These are phyloP conservation scores for Cephalotrichum gorgonifer DNA, from an alignment of 2,329 filamentous ascomycete species.

Conservation along the genomic window DNA sequence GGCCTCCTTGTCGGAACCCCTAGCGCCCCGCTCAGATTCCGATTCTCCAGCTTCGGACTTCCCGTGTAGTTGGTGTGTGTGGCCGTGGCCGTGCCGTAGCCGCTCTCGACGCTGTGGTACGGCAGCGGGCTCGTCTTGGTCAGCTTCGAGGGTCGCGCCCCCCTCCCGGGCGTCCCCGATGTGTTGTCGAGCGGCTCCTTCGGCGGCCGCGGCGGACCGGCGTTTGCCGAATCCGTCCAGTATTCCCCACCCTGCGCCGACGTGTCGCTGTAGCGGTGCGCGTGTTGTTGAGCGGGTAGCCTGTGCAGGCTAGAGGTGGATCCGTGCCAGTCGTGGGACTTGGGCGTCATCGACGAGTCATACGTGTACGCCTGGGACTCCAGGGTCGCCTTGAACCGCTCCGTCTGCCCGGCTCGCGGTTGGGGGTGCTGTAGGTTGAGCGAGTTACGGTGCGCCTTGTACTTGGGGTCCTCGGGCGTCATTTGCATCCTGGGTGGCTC, in stretches of 20 bases:
- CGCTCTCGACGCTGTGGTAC: constrained; percentile 45
- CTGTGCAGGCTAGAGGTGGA: constrained; percentile 49
- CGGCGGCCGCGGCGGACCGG: constrained; percentile 46
- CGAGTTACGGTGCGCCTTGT: constrained; percentile 72
- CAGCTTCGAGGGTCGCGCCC: constrained; percentile 37
- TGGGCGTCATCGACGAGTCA: constrained; percentile 48
- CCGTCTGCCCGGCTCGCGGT: constrained; percentile 61
- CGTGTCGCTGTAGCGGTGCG: constrained; percentile 34
- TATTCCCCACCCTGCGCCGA: constrained; percentile 26
- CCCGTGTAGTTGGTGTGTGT: constrained; percentile 37
- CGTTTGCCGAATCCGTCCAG: constrained; percentile 30
- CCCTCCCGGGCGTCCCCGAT: constrained; percentile 33
- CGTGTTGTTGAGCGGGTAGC: constrained; percentile 31
- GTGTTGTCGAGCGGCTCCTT: constrained; percentile 48
- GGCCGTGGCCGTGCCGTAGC: constrained; percentile 37
- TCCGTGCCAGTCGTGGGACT: constrained; percentile 51
- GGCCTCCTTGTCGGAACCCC: constrained; percentile 42
- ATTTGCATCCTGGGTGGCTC: constrained; percentile 41
- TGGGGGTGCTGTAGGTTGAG: constrained; percentile 73
- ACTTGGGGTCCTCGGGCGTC: constrained; percentile 60
- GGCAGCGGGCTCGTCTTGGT: constrained; percentile 45
- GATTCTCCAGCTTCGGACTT: constrained; percentile 46
- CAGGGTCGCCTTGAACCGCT: constrained; percentile 62
- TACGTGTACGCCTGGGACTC: constrained; percentile 65
- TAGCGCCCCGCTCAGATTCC: constrained; percentile 43